Evolutionary conservation across 169 alveolate species (phyloP), one percentile per base, ranked within the genome.

Genomic region (Cyclospora cayetanensis): DNA sequence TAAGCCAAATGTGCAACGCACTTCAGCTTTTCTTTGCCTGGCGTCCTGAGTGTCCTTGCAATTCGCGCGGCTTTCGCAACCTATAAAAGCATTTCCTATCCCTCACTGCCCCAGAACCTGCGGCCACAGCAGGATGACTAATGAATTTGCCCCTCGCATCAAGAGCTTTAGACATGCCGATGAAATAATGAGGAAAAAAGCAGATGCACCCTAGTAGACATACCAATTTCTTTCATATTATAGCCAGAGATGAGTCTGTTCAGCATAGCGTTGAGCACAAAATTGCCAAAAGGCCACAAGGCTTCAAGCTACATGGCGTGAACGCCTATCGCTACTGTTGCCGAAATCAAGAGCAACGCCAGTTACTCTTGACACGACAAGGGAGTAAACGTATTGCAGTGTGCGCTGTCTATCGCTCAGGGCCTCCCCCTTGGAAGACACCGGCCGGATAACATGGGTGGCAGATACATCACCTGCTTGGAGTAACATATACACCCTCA

Each of bases 81-180:
- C 88, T 77, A 43, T 60, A 43, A 77, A 1, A 9, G 27, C 22
- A 18, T 43, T n/a, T 9, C 88, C 46, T 65, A 34, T 68, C 34
- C 52, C 88, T 22, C 66, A 41, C 88, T 20, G 15, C 52, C 88
- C 88, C 46, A 25, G 88, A 77, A 43, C 63, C 88, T 77, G 88
- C 46, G 34, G 22, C 88, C 35, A 68, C 88, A 41, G 88, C 88
- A 77, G 22, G 43, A 25, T 29, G 29, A 15, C 27, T 18, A 50
- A n/a, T 50, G 7, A 0, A n/a, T n/a, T n/a, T n/a, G n/a, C n/a
- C n/a, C n/a, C n/a, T n/a, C n/a, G n/a, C n/a, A n/a, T n/a, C n/a
- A n/a, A n/a, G n/a, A n/a, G n/a, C n/a, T n/a, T n/a, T n/a, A n/a
- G n/a, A n/a, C n/a, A n/a, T n/a, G n/a, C n/a, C n/a, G n/a, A n/a